Conservation (phyloP, 139 green algal species). For the Eudorina sp. region DNA sequence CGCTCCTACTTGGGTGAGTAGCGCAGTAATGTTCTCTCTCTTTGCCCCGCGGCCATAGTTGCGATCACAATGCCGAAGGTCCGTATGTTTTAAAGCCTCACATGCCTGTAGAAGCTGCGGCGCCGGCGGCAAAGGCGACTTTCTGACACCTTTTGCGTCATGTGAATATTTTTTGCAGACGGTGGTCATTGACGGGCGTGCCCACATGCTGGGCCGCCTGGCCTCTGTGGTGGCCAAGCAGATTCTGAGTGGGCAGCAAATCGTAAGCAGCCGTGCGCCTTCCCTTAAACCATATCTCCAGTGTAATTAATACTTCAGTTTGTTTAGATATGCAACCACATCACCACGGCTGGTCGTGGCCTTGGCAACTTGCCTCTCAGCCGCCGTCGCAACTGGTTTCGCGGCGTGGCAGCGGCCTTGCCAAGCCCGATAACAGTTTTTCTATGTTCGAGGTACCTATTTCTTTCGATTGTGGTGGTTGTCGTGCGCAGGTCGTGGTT, state of each 20-base stretch:
- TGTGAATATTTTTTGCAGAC: conserved; percentile 32
- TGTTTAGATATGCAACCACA: no score
- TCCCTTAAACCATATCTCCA: no score
- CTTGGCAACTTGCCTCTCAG: no score
- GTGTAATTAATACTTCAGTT: no score
- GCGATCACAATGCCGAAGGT: conserved; percentile 41
- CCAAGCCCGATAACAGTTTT: no score
- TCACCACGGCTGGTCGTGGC: no score
- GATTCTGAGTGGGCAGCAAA: conserved; percentile 93
- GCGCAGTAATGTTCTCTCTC: background rate
- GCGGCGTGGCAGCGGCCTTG: no score
- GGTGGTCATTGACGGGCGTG: conserved; percentile 93
- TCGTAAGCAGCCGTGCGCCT: conserved; percentile 82
- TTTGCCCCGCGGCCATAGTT: conserved; percentile 35
- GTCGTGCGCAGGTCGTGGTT: conserved; percentile 88
- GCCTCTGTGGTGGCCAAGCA: conserved; percentile 98
- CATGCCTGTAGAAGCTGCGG: background rate
- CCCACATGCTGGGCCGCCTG: conserved; percentile 98
- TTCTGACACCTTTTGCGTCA: background rate
- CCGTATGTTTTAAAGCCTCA: background rate
- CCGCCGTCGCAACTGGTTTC: no score
- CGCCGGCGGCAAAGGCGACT: conserved; percentile 21
- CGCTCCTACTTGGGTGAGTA: background rate
- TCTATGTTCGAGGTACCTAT: no score
- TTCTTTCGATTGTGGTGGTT: no score